Evolutionary conservation across 768 basidiomycete genomes (phyloP).

Genomic region (Termitomyces sp.): DNA sequence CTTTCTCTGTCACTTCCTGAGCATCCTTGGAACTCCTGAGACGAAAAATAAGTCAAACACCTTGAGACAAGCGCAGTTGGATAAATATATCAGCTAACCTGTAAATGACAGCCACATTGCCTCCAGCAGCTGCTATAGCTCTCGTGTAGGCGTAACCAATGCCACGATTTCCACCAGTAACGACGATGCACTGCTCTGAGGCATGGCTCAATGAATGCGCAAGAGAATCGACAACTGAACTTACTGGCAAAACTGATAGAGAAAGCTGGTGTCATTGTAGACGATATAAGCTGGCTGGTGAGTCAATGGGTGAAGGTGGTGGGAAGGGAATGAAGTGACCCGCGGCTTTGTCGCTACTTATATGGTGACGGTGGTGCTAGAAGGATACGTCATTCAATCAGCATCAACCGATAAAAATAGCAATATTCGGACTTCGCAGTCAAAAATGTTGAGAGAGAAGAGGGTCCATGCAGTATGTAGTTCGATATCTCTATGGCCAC

Average conservation of each 20-base stretch:
- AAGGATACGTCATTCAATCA: neutral
- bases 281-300: neutral
- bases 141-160: slow-evolving; percentile 51
- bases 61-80: neutral
- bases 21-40: slow-evolving; percentile 42
- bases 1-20: slow-evolving; percentile 35
- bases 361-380: neutral
- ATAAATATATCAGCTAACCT: slow-evolving; percentile 33
- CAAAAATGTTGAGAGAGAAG: no score
- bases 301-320: neutral
- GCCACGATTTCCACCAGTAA: slow-evolving; percentile 60
- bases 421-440: neutral
- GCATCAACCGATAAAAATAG: neutral
- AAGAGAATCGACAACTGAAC: neutral
- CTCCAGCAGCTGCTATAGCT: slow-evolving; percentile 49
- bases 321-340: neutral
- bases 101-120: slow-evolving; percentile 59
- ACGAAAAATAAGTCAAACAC: neutral
- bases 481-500: neutral
- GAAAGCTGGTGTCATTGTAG: slow-evolving; percentile 12
- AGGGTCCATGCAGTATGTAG: neutral
- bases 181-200: slow-evolving; percentile 41
- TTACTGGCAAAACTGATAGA: slow-evolving; percentile 23
- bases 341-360: neutral
- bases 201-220: neutral